Conservation (phyloP, 371 early-diverging fungal genomes). For the Actinomortierella wolfii region DNA sequence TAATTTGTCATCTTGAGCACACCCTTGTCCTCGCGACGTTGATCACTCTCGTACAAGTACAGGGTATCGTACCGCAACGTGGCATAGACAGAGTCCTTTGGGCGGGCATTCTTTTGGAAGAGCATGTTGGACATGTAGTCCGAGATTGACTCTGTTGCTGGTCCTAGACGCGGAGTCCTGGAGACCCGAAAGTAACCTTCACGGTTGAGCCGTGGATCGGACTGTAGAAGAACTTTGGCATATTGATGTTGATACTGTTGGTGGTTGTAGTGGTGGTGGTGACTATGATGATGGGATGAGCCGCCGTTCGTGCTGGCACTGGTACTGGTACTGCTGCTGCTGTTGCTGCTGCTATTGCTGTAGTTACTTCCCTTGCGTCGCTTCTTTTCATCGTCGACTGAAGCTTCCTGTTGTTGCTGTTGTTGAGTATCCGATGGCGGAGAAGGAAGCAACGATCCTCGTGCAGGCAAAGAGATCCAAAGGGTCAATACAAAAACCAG, state of each 20-base stretch:
- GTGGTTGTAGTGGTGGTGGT: too few relatives aligned
- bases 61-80: slow-evolving; percentile 82
- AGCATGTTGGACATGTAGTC: slow-evolving; percentile 45
- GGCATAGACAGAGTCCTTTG: slow-evolving; percentile 68
- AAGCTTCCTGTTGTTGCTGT: not conserved
- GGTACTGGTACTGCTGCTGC: slow-evolving; percentile 3
- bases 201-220: slow-evolving; percentile 39
- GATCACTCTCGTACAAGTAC: slow-evolving; percentile 84
- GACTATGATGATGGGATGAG: not conserved
- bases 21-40: slow-evolving; percentile 77
- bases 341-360: slow-evolving; percentile 3
- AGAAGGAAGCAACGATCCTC: slow-evolving; percentile 22
- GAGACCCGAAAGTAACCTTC: slow-evolving; percentile 44
- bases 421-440: not conserved
- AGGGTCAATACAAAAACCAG: slow-evolving; percentile 13
- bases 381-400: not conserved
- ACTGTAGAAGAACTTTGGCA: slow-evolving; percentile 32
- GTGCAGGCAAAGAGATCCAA: slow-evolving; percentile 29
- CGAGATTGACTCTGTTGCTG: slow-evolving; percentile 41
- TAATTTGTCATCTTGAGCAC: slow-evolving; percentile 73
- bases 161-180: slow-evolving; percentile 35
- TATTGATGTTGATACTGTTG: slow-evolving; percentile 5
- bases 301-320: not conserved
- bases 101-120: slow-evolving; percentile 44
- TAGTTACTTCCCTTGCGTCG: not conserved